Evolutionary conservation across 2,329 filamentous ascomycete species (phyloP), one percentile per base, ranked within the genome.

Genomic region (Fusarium sterilihyphosum): DNA sequence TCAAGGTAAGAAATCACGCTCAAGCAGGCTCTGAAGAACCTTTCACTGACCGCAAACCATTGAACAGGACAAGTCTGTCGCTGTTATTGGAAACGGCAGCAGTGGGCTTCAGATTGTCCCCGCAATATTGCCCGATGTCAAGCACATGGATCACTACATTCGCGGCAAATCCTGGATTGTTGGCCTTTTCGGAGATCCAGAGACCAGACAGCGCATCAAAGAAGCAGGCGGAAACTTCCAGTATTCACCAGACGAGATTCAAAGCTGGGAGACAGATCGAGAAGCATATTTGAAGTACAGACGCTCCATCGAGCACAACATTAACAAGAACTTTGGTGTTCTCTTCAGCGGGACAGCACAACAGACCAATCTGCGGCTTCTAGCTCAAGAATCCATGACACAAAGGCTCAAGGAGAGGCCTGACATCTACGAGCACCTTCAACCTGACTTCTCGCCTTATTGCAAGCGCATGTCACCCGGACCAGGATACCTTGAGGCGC

Each of bases 61-160:
- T 5, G 2, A 20, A 38, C 7, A 69, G 66, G 9, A 26, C 6
- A 69, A 64, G 5, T 64, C 66, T 1, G 57, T 69, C 5, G 66
- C 66, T 8, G 65, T 69, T 2, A 64, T 69, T 14, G 66, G 66
- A 35, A 49, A 52, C 5, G 66, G 66, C 1, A 69, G 66, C 7
- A 69, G 66, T 8, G 66, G 66, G 6, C 66, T 69, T 2, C 66
- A 69, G n/a, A 69, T 69, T 6, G 66, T 69, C 1, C 66, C 66
- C 4, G 49, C 66, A 6, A 37, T 69, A 14, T 13, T 69, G 2
- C 43, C 65, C 0, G 43, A 64, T 4, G 57, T 69, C 10, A 69
- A 64, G 10, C 66, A 69, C 16, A 69, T 69, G 66, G 65, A 69
- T 33, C 66, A 69, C 24, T 69, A 69, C 22, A 43, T 69, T 6